These are phyloP conservation scores for Gaeumannomyces tritici DNA, from an alignment of 2,329 filamentous ascomycete genomes.

Conservation along the genomic window DNA sequence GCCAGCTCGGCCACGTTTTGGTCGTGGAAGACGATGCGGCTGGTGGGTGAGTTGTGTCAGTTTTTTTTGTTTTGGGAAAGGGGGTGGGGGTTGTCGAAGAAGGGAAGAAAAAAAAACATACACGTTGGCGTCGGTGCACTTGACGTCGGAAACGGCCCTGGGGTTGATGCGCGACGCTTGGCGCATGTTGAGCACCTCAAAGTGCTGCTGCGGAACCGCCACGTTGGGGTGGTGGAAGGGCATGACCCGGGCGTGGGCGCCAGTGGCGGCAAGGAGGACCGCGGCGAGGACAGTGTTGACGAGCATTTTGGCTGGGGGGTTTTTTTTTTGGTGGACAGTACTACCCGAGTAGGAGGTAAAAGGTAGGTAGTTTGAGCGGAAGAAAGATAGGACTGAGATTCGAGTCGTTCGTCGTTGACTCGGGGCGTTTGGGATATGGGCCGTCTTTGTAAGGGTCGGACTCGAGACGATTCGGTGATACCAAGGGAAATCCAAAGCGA, in stretches of 20 bases:
- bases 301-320: slow-evolving; percentile 18
- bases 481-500: too few species aligned
- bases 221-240: slow-evolving; percentile 22
- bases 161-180: slow-evolving; percentile 28
- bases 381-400: too few species aligned
- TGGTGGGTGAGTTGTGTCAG: slow-evolving; percentile 12
- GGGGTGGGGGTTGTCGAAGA: too few species aligned
- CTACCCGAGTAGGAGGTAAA: too few species aligned
- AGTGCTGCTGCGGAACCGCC: slow-evolving; percentile 29
- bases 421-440: too few species aligned
- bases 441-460: too few species aligned
- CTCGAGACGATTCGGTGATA: too few species aligned
- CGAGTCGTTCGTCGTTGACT: too few species aligned
- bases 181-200: slow-evolving; percentile 32
- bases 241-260: slow-evolving; percentile 5
- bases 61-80: background rate
- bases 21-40: slow-evolving; percentile 37
- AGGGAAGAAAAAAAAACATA: slow-evolving; percentile 16
- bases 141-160: slow-evolving; percentile 27
- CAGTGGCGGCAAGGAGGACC: slow-evolving; percentile 4
- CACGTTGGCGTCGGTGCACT: slow-evolving; percentile 30
- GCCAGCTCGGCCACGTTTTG: slow-evolving; percentile 53
- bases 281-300: slow-evolving; percentile 12
- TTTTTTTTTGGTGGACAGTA: too few species aligned
- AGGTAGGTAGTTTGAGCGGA: too few species aligned